These are phyloP conservation scores for Scenedesmus sp. DNA, from an alignment of 163 green algal species.

Conservation along the genomic window DNA sequence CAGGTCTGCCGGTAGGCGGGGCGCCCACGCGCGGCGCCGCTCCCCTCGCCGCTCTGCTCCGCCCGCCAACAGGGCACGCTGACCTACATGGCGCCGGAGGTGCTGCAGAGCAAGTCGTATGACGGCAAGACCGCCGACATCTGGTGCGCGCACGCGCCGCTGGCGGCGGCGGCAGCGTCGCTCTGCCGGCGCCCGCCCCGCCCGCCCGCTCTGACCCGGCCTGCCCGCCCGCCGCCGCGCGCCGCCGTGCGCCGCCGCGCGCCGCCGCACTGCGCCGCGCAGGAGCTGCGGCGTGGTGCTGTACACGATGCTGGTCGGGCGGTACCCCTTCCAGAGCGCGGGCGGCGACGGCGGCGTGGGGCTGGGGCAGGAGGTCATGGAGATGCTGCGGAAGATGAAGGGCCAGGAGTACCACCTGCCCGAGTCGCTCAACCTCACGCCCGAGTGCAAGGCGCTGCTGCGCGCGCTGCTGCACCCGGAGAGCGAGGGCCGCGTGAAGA, in stretches of 20 bases:
- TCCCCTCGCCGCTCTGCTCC: too few species aligned
- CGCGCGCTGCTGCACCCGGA: slow-evolving; percentile 62
- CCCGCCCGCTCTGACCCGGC: too few species aligned
- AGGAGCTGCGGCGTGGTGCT: slow-evolving; percentile 90
- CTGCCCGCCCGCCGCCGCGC: too few species aligned
- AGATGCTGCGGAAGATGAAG: slow-evolving; percentile 44
- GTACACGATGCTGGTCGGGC: slow-evolving; percentile 68
- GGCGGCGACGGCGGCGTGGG: not conserved
- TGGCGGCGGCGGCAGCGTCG: too few species aligned
- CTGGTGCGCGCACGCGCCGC: too few species aligned
- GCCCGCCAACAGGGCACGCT: slow-evolving; percentile 59
- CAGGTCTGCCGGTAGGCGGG: not conserved
- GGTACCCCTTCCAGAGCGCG: slow-evolving; percentile 38
- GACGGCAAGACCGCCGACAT: slow-evolving; percentile 82
- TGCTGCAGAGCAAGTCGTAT: slow-evolving; percentile 65
- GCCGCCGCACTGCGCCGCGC: too few species aligned
- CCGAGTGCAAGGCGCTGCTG: slow-evolving; percentile 68
- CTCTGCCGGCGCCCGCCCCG: too few species aligned
- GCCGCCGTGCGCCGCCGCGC: too few species aligned
- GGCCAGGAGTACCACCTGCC: slow-evolving; percentile 37
- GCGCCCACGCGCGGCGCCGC: not conserved
- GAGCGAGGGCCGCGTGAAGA: slow-evolving; percentile 62
- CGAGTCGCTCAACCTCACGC: slow-evolving; percentile 19
- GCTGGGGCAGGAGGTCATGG: slow-evolving; percentile 18
- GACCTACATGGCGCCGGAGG: slow-evolving; percentile 63